Evolutionary conservation across 2,329 filamentous ascomycete genomes (phyloP), one percentile per base, ranked within the genome.

Genomic region (Cladophialophora immunda): DNA sequence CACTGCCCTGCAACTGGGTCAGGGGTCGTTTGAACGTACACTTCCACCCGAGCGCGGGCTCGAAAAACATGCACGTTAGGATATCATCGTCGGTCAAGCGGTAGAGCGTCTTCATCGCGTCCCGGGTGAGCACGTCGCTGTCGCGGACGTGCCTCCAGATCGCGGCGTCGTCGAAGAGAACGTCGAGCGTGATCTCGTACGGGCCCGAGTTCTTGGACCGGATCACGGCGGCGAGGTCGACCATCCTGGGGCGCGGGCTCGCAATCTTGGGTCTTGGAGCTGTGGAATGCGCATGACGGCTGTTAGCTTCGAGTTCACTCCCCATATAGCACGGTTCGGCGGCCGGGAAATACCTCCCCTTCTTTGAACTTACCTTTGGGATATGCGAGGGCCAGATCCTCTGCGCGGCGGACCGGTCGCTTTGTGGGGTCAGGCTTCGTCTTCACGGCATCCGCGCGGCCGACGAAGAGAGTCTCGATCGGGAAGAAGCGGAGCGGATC

Each of bases 121-220:
- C 68, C 32, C 70, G 68, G 0, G 69, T 76, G 0, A 84, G 73
- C 0, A 82, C 30, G n/a, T 76, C 74, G 0, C 79, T 74, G 0
- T 72, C 63, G 52, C 79, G 79, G 19, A 83, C 76, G 4, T 70
- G 63, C 1, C 72, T 30, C 60, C 80, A 85, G 0, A 73, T 70
- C 0, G 69, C 70, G 11, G 70, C 59, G 0, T 76, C 74, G 0
- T 74, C 73, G 71, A 86, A 86, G 54, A 86, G 81, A 34, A 84
- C 76, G 61, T 86, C 84, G n/a, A 85, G 77, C 0, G 84, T 85
- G 27, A 86, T 76, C 67, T 86, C 83, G 64, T 78, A 86, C 0
- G 84, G 83, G 0, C 83, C 83, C 0, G 82, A 76, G 54, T 85
- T 85, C 71, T 86, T 86, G 9, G 81, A 83, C 0, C 83, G 78